Evolutionary conservation across 2,329 filamentous ascomycete genomes (phyloP), one percentile per base, ranked within the genome.

Genomic region (Aspergillus chevalieri): DNA sequence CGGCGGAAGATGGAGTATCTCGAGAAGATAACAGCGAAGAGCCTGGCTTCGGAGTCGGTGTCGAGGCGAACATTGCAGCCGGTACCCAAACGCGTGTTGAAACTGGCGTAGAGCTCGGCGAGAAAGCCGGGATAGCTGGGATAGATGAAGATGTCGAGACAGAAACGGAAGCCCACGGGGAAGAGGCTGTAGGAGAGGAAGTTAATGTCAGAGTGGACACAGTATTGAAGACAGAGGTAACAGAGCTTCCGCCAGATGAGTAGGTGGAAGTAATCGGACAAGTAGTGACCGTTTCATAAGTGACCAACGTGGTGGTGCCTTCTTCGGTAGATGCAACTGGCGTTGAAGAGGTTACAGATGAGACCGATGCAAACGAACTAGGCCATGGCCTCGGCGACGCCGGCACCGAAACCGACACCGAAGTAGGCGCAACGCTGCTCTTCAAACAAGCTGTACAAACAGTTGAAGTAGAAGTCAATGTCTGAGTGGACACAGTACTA

Each of bases 171-270:
- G n/a, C 46, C 43, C 12, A 48, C 38, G 42, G 57, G 54, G 22
- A 60, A 48, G 3, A 58, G 58, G 34, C 5, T 3, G 34, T 17
- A 9, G 59, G 56, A n/a, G 57, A 57, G 6, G 60, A 53, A 17
- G 58, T 59, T 28, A 63, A 15, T 2, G 57, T 60, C 43, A 59
- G 59, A 21, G 69, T 80, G 70, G 80, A 83, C 62, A 82, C 62
- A 38, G 81, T 84, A 60, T 78, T 82, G 51, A 74, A 77, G 44
- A 81, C 63, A 19, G 78, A 69, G 46, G 82, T 63, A 9, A 75
- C 78, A 48, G 77, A 71, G 1, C 76, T 76, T 43, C 74, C 70
- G 34, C 78, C 62, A 2, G 71, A 73, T 43, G 75, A 71, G 39
- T 62, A 47, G 8, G 63, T 67, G 43, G 52, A 52, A 17, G 65